phyloP scores from a whole-genome alignment of 1,284 basidiomycete genomes.

The Apiotrichum domesticum region DNA sequence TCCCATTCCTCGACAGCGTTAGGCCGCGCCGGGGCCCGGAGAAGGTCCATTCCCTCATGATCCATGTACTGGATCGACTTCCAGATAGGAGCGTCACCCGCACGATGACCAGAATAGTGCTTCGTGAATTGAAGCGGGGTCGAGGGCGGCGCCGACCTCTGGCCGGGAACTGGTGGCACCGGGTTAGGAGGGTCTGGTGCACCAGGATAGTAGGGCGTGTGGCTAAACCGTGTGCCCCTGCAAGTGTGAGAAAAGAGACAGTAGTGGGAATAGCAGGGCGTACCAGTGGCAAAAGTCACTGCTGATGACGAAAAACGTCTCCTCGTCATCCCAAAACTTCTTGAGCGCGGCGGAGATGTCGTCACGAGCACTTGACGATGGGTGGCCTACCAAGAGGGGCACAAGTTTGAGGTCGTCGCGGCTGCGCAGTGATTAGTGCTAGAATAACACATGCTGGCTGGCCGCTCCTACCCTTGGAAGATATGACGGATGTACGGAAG shows the following conservation, averaged over 20 bases:
- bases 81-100: conserved; percentile 67
- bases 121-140: conserved; percentile 47
- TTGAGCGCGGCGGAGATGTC: conserved; percentile 66
- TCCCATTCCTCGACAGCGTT: conserved; percentile 61
- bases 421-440: conserved; percentile 34
- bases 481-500: conserved; percentile 84
- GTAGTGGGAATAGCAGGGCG: conserved; percentile 17
- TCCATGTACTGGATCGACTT: conserved; percentile 50
- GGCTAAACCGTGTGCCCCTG: conserved; percentile 84
- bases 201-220: conserved; percentile 81
- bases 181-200: conserved; percentile 52
- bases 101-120: background rate
- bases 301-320: conserved; percentile 84
- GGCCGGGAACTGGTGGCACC: conserved; percentile 44
- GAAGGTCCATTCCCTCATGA: conserved; percentile 37
- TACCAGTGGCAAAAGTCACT: conserved; percentile 99
- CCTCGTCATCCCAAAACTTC: conserved; percentile 66
- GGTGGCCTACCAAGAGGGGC: conserved; percentile 84
- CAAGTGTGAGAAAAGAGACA: background rate
- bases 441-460: background rate
- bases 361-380: conserved; percentile 58
- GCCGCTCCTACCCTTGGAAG: conserved; percentile 62
- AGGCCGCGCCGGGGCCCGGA: conserved; percentile 37
- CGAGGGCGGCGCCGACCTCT: conserved; percentile 46
- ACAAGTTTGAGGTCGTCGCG: conserved; percentile 64